Percentiles rank a stretch among this genome's conserved stretches.
These are phyloP conservation scores for Stephanodiscus minutulus DNA, from an alignment of 108 stramenopile species.

Conservation along the genomic window DNA sequence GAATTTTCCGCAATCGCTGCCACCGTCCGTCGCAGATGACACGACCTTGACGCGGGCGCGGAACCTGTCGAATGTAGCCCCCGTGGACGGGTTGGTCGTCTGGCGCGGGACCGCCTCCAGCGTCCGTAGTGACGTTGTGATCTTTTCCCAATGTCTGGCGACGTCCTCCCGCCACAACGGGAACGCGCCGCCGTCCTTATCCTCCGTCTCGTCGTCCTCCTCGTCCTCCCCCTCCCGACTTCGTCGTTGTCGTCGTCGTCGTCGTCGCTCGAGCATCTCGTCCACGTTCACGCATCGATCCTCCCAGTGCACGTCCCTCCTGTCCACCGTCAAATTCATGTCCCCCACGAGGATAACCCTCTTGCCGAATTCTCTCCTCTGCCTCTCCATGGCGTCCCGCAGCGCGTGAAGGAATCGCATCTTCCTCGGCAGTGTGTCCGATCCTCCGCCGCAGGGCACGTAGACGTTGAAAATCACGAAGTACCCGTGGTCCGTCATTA, in stretches of 20 bases:
- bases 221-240: not conserved
- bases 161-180: not conserved
- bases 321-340: slow-evolving; percentile 76
- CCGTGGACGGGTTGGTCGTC: slow-evolving; percentile 77
- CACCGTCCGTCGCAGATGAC: not conserved
- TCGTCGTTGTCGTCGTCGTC: not conserved
- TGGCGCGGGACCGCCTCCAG: slow-evolving; percentile 51
- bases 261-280: slow-evolving; percentile 51
- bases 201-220: not conserved
- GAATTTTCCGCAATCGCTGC: slow-evolving; percentile 26
- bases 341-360: slow-evolving; percentile 87
- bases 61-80: slow-evolving; percentile 70
- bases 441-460: slow-evolving; percentile 71
- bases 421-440: slow-evolving; percentile 58
- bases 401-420: slow-evolving; percentile 87
- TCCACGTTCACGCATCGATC: slow-evolving; percentile 62
- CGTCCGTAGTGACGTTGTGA: not conserved
- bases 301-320: slow-evolving; percentile 69
- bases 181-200: not conserved
- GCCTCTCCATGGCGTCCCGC: slow-evolving; percentile 64
- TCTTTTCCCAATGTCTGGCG: not conserved
- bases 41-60: slow-evolving; percentile 58
- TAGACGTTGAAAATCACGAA: slow-evolving; percentile 93
- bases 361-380: slow-evolving; percentile 58
- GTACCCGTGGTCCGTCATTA: slow-evolving; percentile 90